Base-by-base conservation (phyloP, 2,329 filamentous ascomycete genomes). In the Colletotrichum higginsianum region DNA sequence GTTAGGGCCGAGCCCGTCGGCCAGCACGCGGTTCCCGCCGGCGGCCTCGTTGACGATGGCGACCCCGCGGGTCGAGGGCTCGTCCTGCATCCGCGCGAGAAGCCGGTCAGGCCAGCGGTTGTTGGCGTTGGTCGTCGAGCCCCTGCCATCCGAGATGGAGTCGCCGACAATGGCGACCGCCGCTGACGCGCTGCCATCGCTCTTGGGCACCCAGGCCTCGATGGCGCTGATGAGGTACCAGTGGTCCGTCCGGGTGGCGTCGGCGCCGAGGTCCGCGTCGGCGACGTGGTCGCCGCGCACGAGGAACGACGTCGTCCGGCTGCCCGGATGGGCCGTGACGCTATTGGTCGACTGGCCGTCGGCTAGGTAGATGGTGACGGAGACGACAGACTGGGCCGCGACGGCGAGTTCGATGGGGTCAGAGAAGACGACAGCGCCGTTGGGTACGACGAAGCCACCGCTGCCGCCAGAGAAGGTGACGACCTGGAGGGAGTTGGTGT, bases 111-210 rank as follows among this genome's bases (percentile, higher is more conserved):
- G 81, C 82, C 82, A 84, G 57, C 83, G 80, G 77, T 90, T 84
- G 79, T 92, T 91, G 26, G 77, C 80, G 78, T 92, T 87, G 21
- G 86, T 88, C 40, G 86, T 88, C 69, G 86, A 89, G 53, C 89
- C 89, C 35, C 89, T 84, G 13, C 90, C 90, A 76, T 92, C 90
- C 4, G 90, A 92, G 76, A 92, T 91, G 75, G 87, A 90, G 78
- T 93, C 90, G n/a, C 90, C 90, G 1, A 92, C 81, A 30, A 92
- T 85, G 23, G 84, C 86, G 44, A 92, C 84, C 1, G 86, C 82
- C 60, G 82, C 80, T 2, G 67, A 35, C 30, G 30, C 30, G 30
- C 30, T 35, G 30, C 30, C 30, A 8, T 35, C 57, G 16, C 76
- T 57, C 0, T 77, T 74, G 0, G 85, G 82, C 0, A 84, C 79